A percentile compares a stretch with the other conserved stretches of the same genome.
Conservation (phyloP, 1,284 basidiomycete genomes). For the Cutaneotrichosporon sp. region DNA sequence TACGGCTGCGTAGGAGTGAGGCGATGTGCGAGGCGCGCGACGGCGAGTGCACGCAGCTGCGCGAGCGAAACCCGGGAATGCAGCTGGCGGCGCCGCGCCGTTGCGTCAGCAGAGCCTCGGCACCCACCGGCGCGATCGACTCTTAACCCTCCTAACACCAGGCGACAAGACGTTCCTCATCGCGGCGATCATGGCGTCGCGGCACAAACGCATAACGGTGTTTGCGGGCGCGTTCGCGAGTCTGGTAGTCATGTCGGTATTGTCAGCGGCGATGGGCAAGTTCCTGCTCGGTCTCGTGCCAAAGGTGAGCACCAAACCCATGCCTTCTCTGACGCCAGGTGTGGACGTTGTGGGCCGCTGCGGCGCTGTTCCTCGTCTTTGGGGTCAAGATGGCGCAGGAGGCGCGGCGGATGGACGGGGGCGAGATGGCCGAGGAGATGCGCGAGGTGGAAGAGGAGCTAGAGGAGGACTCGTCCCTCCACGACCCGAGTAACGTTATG, state of each 20-base stretch:
- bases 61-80: too few species aligned
- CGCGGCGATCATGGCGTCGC: constrained; percentile 92
- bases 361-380: constrained; percentile 77
- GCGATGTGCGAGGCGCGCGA: neutral
- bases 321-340: constrained; percentile 23
- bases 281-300: constrained; percentile 77
- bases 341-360: constrained; percentile 55
- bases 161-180: constrained; percentile 99
- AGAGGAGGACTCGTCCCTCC: constrained; percentile 39
- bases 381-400: constrained; percentile 80
- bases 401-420: constrained; percentile 66
- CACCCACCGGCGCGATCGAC: too few species aligned
- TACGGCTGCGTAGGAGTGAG: neutral
- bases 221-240: constrained; percentile 86
- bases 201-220: constrained; percentile 77
- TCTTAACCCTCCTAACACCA: constrained; percentile 25
- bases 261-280: constrained; percentile 81
- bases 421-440: constrained; percentile 80
- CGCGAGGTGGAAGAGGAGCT: constrained; percentile 87
- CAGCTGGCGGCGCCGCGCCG: too few species aligned
- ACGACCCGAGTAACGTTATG: constrained; percentile 18
- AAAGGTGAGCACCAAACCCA: too few species aligned
- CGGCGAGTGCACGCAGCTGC: too few species aligned
- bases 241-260: constrained; percentile 84
- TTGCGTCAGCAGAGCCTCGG: neutral